Conservation (phyloP, 768 basidiomycete species). For the Naematelia encephala region DNA sequence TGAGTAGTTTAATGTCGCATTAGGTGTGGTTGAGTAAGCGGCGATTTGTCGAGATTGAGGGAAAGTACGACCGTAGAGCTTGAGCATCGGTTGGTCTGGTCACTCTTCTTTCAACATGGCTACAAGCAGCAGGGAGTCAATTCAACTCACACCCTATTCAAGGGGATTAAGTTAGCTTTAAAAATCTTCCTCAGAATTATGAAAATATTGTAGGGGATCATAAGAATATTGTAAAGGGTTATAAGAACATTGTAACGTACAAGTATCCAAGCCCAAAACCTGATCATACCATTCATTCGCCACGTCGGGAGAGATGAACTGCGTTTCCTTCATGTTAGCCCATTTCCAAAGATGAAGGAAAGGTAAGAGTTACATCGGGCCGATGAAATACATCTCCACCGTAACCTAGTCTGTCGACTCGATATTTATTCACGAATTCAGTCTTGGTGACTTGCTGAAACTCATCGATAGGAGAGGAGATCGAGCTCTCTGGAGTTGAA, state of each 20-base stretch:
- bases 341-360: background rate
- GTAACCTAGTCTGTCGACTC: constrained; percentile 22
- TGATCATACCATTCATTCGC: constrained; percentile 50
- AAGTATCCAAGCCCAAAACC: constrained; percentile 48
- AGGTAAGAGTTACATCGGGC: constrained; percentile 23
- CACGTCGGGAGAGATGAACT: constrained; percentile 43
- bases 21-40: constrained; percentile 51
- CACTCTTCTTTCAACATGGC: background rate
- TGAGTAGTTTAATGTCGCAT: constrained; percentile 50
- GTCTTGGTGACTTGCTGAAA: constrained; percentile 36
- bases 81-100: constrained; percentile 53
- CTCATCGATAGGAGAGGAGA: constrained; percentile 17
- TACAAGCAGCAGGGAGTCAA: too few species aligned
- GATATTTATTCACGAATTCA: constrained; percentile 24
- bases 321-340: background rate
- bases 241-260: constrained; percentile 31
- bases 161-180: background rate
- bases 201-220: background rate
- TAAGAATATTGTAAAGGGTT: background rate
- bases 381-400: constrained; percentile 44
- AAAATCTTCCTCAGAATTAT: background rate
- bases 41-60: constrained; percentile 53
- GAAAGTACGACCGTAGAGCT: constrained; percentile 53
- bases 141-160: constrained; percentile 27
- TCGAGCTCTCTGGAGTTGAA: background rate